Evolutionary conservation across 2,329 filamentous ascomycete species (phyloP).

Genomic region (Pseudogymnoascus sp.): DNA sequence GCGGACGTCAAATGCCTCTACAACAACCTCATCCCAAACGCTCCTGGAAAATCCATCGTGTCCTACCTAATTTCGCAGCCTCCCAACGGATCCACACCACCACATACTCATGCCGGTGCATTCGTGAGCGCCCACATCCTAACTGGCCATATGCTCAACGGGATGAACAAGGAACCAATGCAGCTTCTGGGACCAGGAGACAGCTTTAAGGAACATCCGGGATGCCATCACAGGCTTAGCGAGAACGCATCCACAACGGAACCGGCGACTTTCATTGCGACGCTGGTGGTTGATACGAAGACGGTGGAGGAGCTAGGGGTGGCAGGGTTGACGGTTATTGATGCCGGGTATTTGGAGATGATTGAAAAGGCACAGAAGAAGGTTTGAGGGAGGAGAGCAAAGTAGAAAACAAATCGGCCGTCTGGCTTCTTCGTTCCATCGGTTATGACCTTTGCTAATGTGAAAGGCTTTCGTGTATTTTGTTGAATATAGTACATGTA

Average conservation of each 20-base stretch:
- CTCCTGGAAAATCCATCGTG: conserved; percentile 37
- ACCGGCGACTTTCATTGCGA: conserved; percentile 34
- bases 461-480: background rate
- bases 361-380: conserved; percentile 18
- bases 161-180: conserved; percentile 41
- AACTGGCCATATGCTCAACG: conserved; percentile 37
- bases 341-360: conserved; percentile 32
- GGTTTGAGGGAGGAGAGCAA: background rate
- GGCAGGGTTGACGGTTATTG: conserved; percentile 30
- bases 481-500: background rate
- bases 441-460: background rate
- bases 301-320: conserved; percentile 31
- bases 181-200: conserved; percentile 31
- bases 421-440: background rate
- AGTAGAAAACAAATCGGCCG: background rate
- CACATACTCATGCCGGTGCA: conserved; percentile 42
- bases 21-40: conserved; percentile 34
- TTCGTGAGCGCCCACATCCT: conserved; percentile 37
- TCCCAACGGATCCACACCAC: conserved; percentile 37
- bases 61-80: conserved; percentile 35
- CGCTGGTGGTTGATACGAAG: conserved; percentile 38
- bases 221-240: conserved; percentile 43
- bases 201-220: conserved; percentile 40
- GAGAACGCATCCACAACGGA: conserved; percentile 39
- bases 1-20: conserved; percentile 15